These are phyloP conservation scores for Ottelia alismoides DNA, from an alignment of 106 monocot species.

Conservation along the genomic window DNA sequence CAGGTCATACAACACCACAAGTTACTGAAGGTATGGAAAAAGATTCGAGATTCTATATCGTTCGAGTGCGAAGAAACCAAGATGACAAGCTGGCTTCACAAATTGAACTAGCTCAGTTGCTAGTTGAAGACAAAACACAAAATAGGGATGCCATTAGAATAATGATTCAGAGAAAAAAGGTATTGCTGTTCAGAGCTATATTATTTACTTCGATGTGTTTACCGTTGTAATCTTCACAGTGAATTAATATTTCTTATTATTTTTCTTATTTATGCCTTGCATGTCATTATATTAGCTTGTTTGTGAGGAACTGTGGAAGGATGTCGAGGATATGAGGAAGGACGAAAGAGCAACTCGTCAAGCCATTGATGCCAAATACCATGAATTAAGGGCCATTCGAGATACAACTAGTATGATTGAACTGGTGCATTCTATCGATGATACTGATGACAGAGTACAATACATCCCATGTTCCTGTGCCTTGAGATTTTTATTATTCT, in stretches of 20 bases:
- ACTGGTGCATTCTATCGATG: slow-evolving; percentile 43
- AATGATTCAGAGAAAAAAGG: slow-evolving; percentile 33
- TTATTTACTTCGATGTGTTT: neutral
- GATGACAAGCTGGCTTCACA: slow-evolving; percentile 18
- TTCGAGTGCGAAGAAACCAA: slow-evolving; percentile 31
- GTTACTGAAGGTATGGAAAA: no score
- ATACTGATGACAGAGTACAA: slow-evolving; percentile 49
- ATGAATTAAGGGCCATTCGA: slow-evolving; percentile 30
- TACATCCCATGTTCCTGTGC: neutral
- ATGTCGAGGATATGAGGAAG: slow-evolving; percentile 24
- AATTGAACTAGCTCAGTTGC: slow-evolving; percentile 21
- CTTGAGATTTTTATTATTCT: neutral
- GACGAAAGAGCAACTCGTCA: slow-evolving; percentile 30
- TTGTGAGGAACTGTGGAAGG: slow-evolving; percentile 8
- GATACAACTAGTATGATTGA: slow-evolving; percentile 28
- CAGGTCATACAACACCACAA: no score
- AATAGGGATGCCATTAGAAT: slow-evolving; percentile 32
- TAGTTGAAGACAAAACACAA: slow-evolving; percentile 33
- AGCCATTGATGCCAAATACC: slow-evolving; percentile 28
- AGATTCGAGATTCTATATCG: slow-evolving; percentile 20
- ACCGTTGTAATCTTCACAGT: neutral
- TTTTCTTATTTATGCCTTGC: neutral
- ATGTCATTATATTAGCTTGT: slow-evolving; percentile 17
- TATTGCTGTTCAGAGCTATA: slow-evolving; percentile 10
- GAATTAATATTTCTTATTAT: neutral